These are phyloP conservation scores for Trichoderma sp. DNA, from an alignment of 2,329 filamentous ascomycete genomes.

Conservation along the genomic window DNA sequence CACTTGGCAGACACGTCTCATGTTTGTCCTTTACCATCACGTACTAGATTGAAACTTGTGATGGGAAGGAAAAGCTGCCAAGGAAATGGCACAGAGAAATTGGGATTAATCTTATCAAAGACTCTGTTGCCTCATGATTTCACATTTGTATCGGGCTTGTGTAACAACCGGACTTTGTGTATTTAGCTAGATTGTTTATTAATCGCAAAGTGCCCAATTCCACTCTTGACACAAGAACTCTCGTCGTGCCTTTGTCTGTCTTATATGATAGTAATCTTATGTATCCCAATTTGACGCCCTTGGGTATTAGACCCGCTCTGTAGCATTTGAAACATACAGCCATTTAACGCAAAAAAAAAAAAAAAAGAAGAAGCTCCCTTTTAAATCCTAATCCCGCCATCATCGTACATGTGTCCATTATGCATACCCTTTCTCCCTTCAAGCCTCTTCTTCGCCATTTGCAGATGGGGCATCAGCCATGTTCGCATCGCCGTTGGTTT, in stretches of 20 bases:
- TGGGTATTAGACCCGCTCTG: neutral
- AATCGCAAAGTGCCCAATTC: slow-evolving; percentile 22
- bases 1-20: neutral
- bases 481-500: slow-evolving; percentile 20
- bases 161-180: slow-evolving; percentile 17
- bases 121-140: neutral
- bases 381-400: neutral
- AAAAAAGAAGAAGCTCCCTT: neutral
- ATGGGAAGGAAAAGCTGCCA: neutral
- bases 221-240: slow-evolving; percentile 18
- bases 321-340: neutral
- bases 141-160: neutral
- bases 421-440: neutral
- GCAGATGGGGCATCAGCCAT: slow-evolving; percentile 21
- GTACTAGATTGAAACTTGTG: neutral
- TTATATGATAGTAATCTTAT: neutral
- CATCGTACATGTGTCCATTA: slow-evolving; percentile 3
- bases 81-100: neutral
- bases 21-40: neutral
- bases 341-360: neutral
- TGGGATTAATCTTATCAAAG: neutral
- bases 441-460: neutral
- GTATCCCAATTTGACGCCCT: neutral
- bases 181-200: slow-evolving; percentile 22
- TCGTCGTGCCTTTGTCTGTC: neutral